Evolutionary conservation across 257 asterid genomes (phyloP), one percentile per base, ranked within the genome.

Genomic region (Plantago major): DNA sequence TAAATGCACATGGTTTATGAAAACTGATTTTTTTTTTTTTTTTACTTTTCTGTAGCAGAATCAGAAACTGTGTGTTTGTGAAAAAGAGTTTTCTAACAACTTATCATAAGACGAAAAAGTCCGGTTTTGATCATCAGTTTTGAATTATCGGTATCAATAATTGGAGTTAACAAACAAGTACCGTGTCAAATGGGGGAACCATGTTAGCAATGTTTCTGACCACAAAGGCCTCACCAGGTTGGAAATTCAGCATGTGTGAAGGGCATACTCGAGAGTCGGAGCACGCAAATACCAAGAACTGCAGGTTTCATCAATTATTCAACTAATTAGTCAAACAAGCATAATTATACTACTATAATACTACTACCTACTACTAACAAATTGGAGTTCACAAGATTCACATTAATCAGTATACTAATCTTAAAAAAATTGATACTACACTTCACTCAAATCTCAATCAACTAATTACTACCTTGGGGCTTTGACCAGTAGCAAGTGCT

Each of bases 201-300:
- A 83, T 78, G 72, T 74, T 83, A 17, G 90, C 87, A 2, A 83
- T 80, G 70, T 78, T 83, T 43, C 90, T 67, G 60, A 76, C 82
- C 71, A 80, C 46, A 46, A 83, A 83, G 16, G 90, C 90, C 64
- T 83, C 90, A 17, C 90, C 90, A 0, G 83, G 90, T 60, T 80
- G 78, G 62, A 80, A 83, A 52, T 78, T 74, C 18, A 83, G 79
- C 54, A 83, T 22, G 66, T 64, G 76, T 9, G 90, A 67, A 40
- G 90, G 90, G 70, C 90, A 80, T 12, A 83, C 90, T 63, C 90
- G 69, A 0, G 90, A 83, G 55, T 83, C 90, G 0, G 86, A 78
- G 78, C 90, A 83, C 0, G 86, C 90, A 75, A 83, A 80, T 42
- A 83, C 90, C 79, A 83, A 38, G 61, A 75, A 80, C 84, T 83